A percentile compares a stretch with the other conserved stretches of the same genome.
These are phyloP conservation scores for Cyclotella atomus DNA, from an alignment of 108 stramenopile species.

Conservation along the genomic window DNA sequence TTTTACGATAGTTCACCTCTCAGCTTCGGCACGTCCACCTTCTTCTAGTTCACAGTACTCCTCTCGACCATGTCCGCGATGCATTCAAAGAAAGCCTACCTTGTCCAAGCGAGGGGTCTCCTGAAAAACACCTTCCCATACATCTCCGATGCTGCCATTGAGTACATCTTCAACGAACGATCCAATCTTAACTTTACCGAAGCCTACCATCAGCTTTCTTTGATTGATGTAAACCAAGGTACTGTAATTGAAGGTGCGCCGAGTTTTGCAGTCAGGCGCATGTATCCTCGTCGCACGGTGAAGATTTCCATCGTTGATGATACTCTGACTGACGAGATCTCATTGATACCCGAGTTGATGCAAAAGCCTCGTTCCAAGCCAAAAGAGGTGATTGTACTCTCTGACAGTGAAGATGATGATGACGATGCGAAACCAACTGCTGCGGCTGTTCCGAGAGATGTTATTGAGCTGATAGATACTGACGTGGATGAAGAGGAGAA, in stretches of 20 bases:
- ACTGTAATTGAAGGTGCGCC: not conserved
- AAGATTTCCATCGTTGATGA: not conserved
- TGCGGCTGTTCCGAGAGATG: not conserved
- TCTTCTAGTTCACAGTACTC: no score
- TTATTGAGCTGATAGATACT: not conserved
- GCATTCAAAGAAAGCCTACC: not conserved
- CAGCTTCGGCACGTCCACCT: no score
- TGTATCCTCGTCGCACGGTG: not conserved
- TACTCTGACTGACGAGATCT: constrained; percentile 9
- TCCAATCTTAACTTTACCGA: constrained; percentile 8
- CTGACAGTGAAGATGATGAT: constrained; percentile 5
- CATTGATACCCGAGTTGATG: constrained; percentile 10
- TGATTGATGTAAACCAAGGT: not conserved
- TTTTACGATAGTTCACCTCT: no score
- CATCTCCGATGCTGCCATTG: constrained; percentile 14
- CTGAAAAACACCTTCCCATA: constrained; percentile 9
- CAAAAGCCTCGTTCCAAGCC: not conserved
- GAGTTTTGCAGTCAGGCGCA: not conserved
- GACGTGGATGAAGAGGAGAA: constrained; percentile 16
- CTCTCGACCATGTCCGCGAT: not conserved
- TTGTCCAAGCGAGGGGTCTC: constrained; percentile 7
- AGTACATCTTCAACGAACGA: not conserved
- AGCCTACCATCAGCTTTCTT: not conserved
- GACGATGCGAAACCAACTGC: not conserved
- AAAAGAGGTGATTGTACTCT: constrained; percentile 11